These are phyloP conservation scores for Candida sanyaensis DNA, from an alignment of 1,139 yeast genomes.

Conservation along the genomic window DNA sequence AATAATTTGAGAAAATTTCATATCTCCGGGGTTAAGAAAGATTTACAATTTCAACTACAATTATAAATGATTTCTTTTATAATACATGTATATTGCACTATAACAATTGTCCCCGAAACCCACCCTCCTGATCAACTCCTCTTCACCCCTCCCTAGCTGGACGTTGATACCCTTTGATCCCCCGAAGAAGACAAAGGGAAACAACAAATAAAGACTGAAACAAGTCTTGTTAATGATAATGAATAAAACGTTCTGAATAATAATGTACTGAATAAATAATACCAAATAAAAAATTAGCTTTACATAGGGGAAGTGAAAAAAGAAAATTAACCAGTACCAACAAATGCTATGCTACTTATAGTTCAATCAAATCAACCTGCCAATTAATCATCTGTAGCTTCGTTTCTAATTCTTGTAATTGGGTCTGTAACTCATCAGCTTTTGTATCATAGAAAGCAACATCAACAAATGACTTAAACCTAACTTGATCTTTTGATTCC, in stretches of 20 bases:
- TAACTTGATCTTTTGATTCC: neutral
- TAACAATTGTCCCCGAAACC: conserved; percentile 4
- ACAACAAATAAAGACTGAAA: no score
- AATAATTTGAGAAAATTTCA: no score
- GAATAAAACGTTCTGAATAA: no score
- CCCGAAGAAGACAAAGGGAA: neutral
- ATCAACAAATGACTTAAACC: conserved; percentile 1
- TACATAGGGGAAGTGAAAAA: neutral
- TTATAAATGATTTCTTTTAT: neutral
- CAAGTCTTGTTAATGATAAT: no score
- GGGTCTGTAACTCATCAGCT: neutral
- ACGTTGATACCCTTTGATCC: neutral
- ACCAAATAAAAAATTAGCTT: neutral
- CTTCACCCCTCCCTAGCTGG: neutral
- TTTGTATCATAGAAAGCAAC: neutral
- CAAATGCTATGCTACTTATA: neutral
- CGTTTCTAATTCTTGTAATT: conserved; percentile 1
- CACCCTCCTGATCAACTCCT: conserved; percentile 1
- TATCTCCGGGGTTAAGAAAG: no score
- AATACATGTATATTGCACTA: neutral
- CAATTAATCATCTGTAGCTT: conserved; percentile 5
- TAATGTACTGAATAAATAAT: neutral
- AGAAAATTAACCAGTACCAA: conserved; percentile 1
- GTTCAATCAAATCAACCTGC: conserved; percentile 4
- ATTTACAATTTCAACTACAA: neutral